phyloP scores from a whole-genome alignment of 176 grass and related monocot genomes.

The Carex cristatella region DNA sequence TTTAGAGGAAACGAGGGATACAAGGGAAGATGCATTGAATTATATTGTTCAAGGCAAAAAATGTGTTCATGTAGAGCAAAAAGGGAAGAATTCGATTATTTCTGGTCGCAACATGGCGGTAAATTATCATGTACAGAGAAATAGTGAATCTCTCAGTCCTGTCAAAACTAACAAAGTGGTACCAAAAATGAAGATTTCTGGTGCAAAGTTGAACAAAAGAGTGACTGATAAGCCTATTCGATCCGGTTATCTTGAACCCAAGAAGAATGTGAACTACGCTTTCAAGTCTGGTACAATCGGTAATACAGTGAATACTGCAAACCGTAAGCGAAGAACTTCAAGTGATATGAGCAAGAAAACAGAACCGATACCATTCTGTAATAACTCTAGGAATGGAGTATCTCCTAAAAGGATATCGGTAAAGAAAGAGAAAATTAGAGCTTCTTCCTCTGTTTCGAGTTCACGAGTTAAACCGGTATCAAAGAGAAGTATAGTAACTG shows the following conservation, averaged over 20 bases:
- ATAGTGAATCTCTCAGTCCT: neutral
- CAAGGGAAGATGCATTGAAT: neutral
- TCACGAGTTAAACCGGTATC: slow-evolving; percentile 16
- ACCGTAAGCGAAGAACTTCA: slow-evolving; percentile 34
- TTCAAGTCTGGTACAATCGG: slow-evolving; percentile 22
- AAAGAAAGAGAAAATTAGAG: slow-evolving; percentile 31
- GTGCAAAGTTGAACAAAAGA: slow-evolving; percentile 12
- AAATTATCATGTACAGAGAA: neutral
- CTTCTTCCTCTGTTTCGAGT: slow-evolving; percentile 25
- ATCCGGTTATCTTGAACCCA: neutral
- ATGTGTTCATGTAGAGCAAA: neutral
- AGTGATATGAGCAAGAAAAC: slow-evolving; percentile 21
- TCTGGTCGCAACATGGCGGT: neutral
- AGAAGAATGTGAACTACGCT: neutral
- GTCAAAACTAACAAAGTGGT: neutral
- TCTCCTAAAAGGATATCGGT: slow-evolving; percentile 26
- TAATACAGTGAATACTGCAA: slow-evolving; percentile 23
- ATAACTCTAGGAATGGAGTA: slow-evolving; percentile 22
- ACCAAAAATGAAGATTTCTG: slow-evolving; percentile 19
- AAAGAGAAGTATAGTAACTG: slow-evolving; percentile 20
- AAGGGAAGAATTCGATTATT: neutral
- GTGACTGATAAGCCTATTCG: neutral
- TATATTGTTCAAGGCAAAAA: neutral
- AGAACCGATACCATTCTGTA: slow-evolving; percentile 19
- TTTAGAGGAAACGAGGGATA: neutral